These are phyloP conservation scores for Botrytis sinoallii DNA, from an alignment of 2,329 filamentous ascomycete genomes.

Conservation along the genomic window DNA sequence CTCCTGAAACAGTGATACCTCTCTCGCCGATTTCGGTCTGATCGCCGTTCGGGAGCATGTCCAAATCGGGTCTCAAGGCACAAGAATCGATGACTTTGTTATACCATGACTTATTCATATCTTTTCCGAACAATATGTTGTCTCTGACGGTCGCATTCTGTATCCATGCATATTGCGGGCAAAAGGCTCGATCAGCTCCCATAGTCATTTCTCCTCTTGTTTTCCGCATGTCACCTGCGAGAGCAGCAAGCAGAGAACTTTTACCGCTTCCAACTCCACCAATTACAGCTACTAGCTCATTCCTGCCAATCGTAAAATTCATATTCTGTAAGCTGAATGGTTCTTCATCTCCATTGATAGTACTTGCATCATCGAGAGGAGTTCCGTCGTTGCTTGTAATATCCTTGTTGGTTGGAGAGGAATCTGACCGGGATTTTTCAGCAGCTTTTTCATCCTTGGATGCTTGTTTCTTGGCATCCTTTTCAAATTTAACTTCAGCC, in stretches of 20 bases:
- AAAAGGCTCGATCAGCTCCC: conserved; percentile 81
- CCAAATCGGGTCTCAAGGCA: conserved; percentile 78
- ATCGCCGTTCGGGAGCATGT: conserved; percentile 90
- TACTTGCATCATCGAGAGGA: conserved; percentile 50
- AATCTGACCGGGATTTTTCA: conserved; percentile 34
- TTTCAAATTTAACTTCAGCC: conserved; percentile 40
- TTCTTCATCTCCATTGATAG: conserved; percentile 51
- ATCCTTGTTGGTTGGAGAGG: conserved; percentile 42
- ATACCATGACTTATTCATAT: conserved; percentile 72
- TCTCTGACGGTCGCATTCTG: conserved; percentile 84
- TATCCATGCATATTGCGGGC: conserved; percentile 97
- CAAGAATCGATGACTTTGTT: conserved; percentile 64
- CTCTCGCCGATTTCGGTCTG: conserved; percentile 91
- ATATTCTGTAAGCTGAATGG: conserved; percentile 72
- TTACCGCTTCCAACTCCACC: conserved; percentile 89
- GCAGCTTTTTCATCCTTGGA: conserved; percentile 40
- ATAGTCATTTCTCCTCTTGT: conserved; percentile 71
- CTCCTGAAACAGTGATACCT: conserved; percentile 91
- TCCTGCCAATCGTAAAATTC: conserved; percentile 64
- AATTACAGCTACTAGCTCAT: conserved; percentile 82
- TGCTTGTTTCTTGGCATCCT: conserved; percentile 44
- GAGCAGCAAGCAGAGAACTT: conserved; percentile 79
- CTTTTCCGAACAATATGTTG: conserved; percentile 88
- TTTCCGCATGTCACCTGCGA: conserved; percentile 92
- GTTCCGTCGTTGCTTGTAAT: conserved; percentile 46